phyloP scores from a whole-genome alignment of 2,329 filamentous ascomycete species.

The Sphaerulina populicola region DNA sequence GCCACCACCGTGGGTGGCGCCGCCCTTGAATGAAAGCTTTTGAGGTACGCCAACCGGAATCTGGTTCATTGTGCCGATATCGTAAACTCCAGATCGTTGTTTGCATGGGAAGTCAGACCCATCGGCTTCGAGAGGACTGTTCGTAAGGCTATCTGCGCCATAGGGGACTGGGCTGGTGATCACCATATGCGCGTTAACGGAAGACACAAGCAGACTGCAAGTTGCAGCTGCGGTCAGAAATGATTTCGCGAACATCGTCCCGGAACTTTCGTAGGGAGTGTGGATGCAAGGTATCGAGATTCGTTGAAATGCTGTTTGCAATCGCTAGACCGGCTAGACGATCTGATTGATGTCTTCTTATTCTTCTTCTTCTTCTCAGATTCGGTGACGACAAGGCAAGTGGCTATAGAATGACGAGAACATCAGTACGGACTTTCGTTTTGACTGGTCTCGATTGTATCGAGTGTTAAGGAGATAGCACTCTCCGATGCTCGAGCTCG shows the following conservation, averaged over 20 bases:
- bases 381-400: neutral
- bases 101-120: constrained; percentile 73
- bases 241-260: constrained; percentile 19
- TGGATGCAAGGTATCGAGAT: constrained; percentile 19
- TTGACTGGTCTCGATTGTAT: neutral
- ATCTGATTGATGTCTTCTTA: constrained; percentile 2
- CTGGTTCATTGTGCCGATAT: constrained; percentile 48
- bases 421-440: neutral
- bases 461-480: constrained; percentile 1
- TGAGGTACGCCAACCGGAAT: constrained; percentile 57
- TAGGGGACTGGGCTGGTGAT: constrained; percentile 64
- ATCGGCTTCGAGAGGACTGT: constrained; percentile 52
- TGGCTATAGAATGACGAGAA: neutral
- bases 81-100: constrained; percentile 40
- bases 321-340: constrained; percentile 23
- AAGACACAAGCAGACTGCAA: constrained; percentile 16
- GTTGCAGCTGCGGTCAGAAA: constrained; percentile 14
- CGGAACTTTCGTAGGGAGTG: constrained; percentile 11
- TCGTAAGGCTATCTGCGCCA: constrained; percentile 46
- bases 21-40: constrained; percentile 59
- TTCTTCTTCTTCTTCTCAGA: neutral
- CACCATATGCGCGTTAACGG: constrained; percentile 61
- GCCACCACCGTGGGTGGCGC: constrained; percentile 77
- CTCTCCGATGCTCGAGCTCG: neutral
- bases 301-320: constrained; percentile 13